Evolutionary conservation across 2,329 filamentous ascomycete species (phyloP).

Genomic region (Pyrenochaeta sp.): DNA sequence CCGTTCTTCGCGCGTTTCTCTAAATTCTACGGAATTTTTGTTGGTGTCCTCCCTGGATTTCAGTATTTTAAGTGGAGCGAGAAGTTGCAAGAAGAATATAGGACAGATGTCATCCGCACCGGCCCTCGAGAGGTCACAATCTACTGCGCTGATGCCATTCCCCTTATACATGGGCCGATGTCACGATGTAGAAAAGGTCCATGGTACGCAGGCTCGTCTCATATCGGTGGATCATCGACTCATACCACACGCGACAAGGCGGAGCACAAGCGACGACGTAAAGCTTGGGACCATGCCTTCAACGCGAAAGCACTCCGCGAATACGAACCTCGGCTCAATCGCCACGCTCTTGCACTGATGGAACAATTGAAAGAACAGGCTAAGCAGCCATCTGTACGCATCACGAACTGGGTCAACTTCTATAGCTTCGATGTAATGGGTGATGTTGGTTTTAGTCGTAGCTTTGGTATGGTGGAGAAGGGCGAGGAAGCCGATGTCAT

Average conservation of each 20-base stretch:
- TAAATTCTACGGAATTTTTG: constrained; percentile 50
- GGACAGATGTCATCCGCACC: constrained; percentile 43
- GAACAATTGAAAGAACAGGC: constrained; percentile 31
- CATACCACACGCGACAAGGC: constrained; percentile 40
- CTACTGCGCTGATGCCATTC: constrained; percentile 37
- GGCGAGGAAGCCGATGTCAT: constrained; percentile 40
- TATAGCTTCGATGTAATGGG: constrained; percentile 61
- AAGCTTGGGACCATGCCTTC: constrained; percentile 46
- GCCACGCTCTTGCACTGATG: constrained; percentile 38
- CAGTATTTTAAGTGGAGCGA: constrained; percentile 38
- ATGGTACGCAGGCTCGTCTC: constrained; percentile 33
- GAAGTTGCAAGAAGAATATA: constrained; percentile 37
- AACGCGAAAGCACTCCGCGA: constrained; percentile 45
- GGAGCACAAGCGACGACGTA: constrained; percentile 41
- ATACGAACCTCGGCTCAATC: constrained; percentile 46
- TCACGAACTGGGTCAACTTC: constrained; percentile 49
- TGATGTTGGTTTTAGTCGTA: constrained; percentile 54
- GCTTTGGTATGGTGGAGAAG: constrained; percentile 50
- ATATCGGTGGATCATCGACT: constrained; percentile 31
- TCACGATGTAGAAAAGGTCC: constrained; percentile 41
- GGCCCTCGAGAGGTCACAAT: constrained; percentile 47
- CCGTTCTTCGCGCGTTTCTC: constrained; percentile 48
- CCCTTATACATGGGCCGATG: constrained; percentile 38
- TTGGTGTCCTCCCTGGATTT: constrained; percentile 26
- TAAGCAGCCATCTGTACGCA: constrained; percentile 28